Percentiles rank a stretch among this genome's conserved stretches.
These are phyloP conservation scores for Lathyrus aphaca DNA, from an alignment of 306 rosid species.

Conservation along the genomic window DNA sequence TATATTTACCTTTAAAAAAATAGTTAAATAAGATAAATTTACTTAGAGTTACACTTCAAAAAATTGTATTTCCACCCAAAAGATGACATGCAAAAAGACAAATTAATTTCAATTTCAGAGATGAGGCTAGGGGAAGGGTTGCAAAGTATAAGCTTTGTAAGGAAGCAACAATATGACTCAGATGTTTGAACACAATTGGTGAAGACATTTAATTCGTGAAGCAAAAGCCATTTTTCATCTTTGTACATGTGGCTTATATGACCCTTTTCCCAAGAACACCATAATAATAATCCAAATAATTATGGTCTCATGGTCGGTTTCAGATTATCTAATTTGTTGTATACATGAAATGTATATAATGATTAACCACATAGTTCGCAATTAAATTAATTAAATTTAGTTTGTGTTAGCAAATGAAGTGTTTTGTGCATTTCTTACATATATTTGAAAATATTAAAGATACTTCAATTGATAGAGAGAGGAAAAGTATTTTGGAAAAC, in stretches of 20 bases:
- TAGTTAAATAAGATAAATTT: no score
- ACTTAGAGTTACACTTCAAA: no score
- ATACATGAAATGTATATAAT: no score
- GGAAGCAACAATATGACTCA: slow-evolving; percentile 35
- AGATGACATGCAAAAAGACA: no score
- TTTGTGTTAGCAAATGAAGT: no score
- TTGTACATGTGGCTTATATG: slow-evolving; percentile 20
- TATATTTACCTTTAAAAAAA: no score
- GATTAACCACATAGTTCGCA: no score
- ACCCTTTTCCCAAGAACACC: slow-evolving; percentile 25
- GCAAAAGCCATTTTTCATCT: slow-evolving; percentile 43
- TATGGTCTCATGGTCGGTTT: slow-evolving; percentile 14
- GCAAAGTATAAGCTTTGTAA: slow-evolving; percentile 19
- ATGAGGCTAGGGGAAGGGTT: no score
- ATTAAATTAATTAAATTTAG: no score
- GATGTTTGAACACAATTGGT: slow-evolving; percentile 36
- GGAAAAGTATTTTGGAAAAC: not conserved
- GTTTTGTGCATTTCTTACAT: no score
- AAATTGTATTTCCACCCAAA: no score
- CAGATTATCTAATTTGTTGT: not conserved
- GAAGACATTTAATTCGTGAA: slow-evolving; percentile 45
- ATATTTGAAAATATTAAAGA: not conserved
- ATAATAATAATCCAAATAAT: slow-evolving; percentile 34
- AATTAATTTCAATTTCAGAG: no score
- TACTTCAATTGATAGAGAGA: not conserved